Evolutionary conservation across 1,284 basidiomycete genomes (phyloP), one percentile per base, ranked within the genome.

Genomic region (Apiotrichum mycotoxinovorans): DNA sequence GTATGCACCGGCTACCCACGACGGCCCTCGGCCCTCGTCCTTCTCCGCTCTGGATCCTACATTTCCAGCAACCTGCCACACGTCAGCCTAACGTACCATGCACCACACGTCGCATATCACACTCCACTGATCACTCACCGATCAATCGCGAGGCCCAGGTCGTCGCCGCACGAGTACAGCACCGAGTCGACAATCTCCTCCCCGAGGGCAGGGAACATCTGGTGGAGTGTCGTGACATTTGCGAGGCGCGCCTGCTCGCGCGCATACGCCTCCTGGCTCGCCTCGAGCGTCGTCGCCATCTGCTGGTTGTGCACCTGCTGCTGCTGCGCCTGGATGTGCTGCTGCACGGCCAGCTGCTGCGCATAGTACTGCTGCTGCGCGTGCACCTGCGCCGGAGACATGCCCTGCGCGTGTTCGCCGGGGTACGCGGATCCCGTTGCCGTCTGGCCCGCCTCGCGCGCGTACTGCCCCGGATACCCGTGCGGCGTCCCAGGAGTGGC

Each of bases 111-210:
- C n/a, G n/a, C n/a, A n/a, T n/a, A n/a, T n/a, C n/a, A n/a, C n/a
- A n/a, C n/a, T n/a, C n/a, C n/a, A n/a, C n/a, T n/a, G 30, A 18
- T 7, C 17, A 46, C 48, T 15, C 25, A 65, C 51, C 69, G 54
- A 74, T 95, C 92, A 66, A 95, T 93, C 69, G 90, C 91, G 80
- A 84, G 83, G 53, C 90, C 92, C 57, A 95, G 71, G 77, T 96
- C 91, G 26, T 88, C 88, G n/a, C 83, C 84, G 66, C 91, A 91
- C 40, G 87, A 87, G 69, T 94, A 87, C 55, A 96, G 77, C 35
- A 96, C 90, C 81, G 84, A 87, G 63, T 91, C 88, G 48, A 91
- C 81, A 35, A 95, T 83, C 74, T 93, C 92, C 51, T 75, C 72
- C 68, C 94, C 91, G 63, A 88, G 80, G 8, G 75, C 76, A 1